These are phyloP conservation scores for Castanea crenata DNA, from an alignment of 306 rosid genomes.

Conservation along the genomic window DNA sequence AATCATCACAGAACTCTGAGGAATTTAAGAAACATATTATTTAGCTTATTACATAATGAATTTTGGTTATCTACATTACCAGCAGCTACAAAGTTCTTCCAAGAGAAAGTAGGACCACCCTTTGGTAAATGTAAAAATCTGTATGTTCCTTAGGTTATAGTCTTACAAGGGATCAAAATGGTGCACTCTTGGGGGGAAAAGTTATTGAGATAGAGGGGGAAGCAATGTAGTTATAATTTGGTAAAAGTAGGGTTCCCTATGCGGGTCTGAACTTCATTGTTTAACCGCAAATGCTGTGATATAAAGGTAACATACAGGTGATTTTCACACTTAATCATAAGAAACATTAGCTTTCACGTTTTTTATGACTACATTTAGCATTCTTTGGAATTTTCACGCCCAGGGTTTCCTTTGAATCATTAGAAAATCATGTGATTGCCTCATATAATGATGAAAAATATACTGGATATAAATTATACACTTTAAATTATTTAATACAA, in stretches of 20 bases:
- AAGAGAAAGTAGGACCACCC: not conserved
- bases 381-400: not conserved
- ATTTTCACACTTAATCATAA: not conserved
- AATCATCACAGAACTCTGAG: not conserved
- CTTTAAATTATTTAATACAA: not conserved
- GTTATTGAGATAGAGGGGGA: not conserved
- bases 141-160: not conserved
- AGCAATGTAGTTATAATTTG: not conserved
- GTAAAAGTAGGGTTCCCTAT: not conserved
- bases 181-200: not conserved
- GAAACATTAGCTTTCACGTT: not conserved
- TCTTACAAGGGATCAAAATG: not conserved
- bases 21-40: not conserved
- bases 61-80: not conserved
- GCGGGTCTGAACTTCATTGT: not conserved
- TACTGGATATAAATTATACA: not conserved
- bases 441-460: not conserved
- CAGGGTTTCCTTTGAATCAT: not conserved
- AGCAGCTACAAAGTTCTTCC: slow-evolving; percentile 1
- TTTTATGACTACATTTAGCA: not conserved
- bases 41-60: not conserved
- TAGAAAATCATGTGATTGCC: not conserved
- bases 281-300: not conserved
- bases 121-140: not conserved
- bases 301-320: not conserved